Evolutionary conservation across 768 basidiomycete species (phyloP).

Genomic region (Hypholoma sublateritium): DNA sequence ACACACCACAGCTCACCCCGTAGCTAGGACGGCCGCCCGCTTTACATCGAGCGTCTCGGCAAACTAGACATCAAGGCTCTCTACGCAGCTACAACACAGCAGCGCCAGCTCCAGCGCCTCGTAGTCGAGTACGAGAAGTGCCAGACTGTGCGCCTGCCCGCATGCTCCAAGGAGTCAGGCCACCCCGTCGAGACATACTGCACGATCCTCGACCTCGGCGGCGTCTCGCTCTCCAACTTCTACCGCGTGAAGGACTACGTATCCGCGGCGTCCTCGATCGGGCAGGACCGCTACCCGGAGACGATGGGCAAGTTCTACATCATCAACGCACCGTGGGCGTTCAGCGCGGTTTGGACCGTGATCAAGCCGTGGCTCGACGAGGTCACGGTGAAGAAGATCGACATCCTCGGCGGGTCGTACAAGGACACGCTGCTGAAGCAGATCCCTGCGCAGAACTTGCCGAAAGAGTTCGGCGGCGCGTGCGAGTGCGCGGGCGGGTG

Average conservation of each 20-base stretch:
- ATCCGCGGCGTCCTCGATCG: constrained; percentile 67
- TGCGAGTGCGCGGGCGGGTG: constrained; percentile 83
- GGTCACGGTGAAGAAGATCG: constrained; percentile 94
- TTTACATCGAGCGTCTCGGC: constrained; percentile 94
- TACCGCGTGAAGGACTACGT: constrained; percentile 94
- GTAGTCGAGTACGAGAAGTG: constrained; percentile 94
- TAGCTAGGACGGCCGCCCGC: constrained; percentile 85
- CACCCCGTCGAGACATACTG: constrained; percentile 95
- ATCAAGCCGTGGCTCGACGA: constrained; percentile 95
- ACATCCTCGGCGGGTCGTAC: constrained; percentile 79
- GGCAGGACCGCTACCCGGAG: constrained; percentile 91
- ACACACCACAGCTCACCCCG: background rate
- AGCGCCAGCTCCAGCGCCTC: constrained; percentile 86
- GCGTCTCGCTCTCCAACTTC: constrained; percentile 72
- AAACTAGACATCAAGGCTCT: constrained; percentile 85
- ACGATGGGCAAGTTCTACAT: constrained; percentile 99
- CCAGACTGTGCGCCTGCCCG: constrained; percentile 76
- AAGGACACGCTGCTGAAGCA: constrained; percentile 76
- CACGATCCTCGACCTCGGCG: constrained; percentile 91
- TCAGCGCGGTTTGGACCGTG: constrained; percentile 83
- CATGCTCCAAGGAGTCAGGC: constrained; percentile 66
- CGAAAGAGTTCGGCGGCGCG: constrained; percentile 79
- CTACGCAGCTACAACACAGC: constrained; percentile 78
- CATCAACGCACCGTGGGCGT: constrained; percentile 95
- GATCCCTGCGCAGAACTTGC: constrained; percentile 83